These are phyloP conservation scores for Jaapia argillacea DNA, from an alignment of 768 basidiomycete genomes.

Conservation along the genomic window DNA sequence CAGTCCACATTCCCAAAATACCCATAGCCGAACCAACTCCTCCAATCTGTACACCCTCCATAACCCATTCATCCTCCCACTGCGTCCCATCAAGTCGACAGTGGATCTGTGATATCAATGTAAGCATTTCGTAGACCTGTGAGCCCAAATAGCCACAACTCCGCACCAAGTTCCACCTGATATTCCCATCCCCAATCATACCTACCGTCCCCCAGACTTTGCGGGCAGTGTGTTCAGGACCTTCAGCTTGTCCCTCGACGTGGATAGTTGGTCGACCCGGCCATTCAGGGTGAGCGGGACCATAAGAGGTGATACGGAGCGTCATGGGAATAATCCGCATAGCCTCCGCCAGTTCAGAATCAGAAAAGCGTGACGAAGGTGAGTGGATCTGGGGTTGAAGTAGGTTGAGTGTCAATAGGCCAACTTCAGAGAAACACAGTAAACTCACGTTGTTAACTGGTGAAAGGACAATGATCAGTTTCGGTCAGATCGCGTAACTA, in stretches of 20 bases:
- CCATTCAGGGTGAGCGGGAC: constrained; percentile 13
- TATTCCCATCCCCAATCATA: constrained; percentile 36
- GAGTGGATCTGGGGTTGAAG: constrained; percentile 4
- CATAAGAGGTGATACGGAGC: constrained; percentile 23
- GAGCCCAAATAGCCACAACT: background rate
- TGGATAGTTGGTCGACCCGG: constrained; percentile 40
- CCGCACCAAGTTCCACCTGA: constrained; percentile 43
- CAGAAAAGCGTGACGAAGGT: constrained; percentile 18
- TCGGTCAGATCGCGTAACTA: background rate
- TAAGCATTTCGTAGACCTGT: constrained; percentile 1
- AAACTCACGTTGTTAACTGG: constrained; percentile 31
- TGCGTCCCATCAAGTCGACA: constrained; percentile 14
- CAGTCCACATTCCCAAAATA: constrained; percentile 47
- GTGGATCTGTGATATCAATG: background rate
- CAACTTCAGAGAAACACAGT: too few species aligned
- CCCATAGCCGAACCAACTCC: constrained; percentile 42
- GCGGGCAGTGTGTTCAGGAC: constrained; percentile 27
- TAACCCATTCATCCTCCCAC: constrained; percentile 34
- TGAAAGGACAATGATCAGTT: background rate
- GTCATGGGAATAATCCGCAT: constrained; percentile 44
- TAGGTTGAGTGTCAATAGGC: background rate
- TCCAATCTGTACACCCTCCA: constrained; percentile 49
- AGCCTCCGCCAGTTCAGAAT: constrained; percentile 28
- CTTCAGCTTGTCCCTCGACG: constrained; percentile 33
- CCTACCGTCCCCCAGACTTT: constrained; percentile 32